Base-by-base conservation (phyloP, 192 early-diverging fungal genomes). In the Linderina pennispora region DNA sequence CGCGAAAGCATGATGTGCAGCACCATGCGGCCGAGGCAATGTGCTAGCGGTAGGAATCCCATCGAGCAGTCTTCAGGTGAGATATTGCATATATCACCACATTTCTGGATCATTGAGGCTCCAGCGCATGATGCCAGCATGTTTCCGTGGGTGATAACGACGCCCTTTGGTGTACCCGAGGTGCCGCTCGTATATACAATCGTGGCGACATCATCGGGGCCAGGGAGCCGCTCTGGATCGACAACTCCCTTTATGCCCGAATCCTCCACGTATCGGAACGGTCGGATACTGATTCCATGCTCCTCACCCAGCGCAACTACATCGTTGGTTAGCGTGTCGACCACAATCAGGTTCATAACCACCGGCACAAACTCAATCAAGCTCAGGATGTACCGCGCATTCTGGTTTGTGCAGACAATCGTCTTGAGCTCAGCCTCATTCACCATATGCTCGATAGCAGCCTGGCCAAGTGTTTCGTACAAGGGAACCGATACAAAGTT, bases 21-120 rank as follows among this genome's bases (percentile, higher is more conserved):
- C 13, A 74, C 56, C 43, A 83, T 41, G 19, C 88, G 82, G 47
- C 92, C 90, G 55, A 87, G 87, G 37, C 94, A 81, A 58, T 99
- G 94, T 8, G 92, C 86, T 24, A 99, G 63, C 15, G 96, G 92
- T 6, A 97, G 69, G 48, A 89, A 87, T 14, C 77, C 84, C 43
- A 88, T 22, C 24, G 62, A 62, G 48, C 45, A 54, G 56, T 78
- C 73, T n/a, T 22, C n/a, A 1, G 58, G 50, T 23, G 72, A 32
- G 16, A 70, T 43, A 17, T 15, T 15, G 35, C 62, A 61, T 42
- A 78, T 50, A 46, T 59, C 45, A 33, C 62, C 59, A 15, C 55
- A 32, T 5, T 61, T 50, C 24, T 47, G 41, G 26, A 74, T 44
- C 4, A 57, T 35, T 4, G 44, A 45, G 41, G 58, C 14, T 8